phyloP scores from a whole-genome alignment of 192 early-diverging fungal genomes.

The Linnemannia elongata region DNA sequence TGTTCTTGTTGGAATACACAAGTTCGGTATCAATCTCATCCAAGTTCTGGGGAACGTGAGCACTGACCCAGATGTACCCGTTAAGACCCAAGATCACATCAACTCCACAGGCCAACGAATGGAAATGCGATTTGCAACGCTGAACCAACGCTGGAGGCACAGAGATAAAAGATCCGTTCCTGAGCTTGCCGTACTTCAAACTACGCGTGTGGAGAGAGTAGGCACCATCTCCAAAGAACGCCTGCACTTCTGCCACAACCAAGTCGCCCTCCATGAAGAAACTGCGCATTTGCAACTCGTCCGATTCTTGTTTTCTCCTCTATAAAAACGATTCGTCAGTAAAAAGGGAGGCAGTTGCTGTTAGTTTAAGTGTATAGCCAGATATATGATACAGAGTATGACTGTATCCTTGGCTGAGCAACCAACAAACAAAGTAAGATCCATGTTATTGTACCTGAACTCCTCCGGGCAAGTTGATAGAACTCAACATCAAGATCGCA shows the following conservation, averaged over 20 bases:
- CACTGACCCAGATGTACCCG: conserved; percentile 96
- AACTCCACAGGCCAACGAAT: conserved; percentile 90
- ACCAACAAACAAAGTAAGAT: background rate
- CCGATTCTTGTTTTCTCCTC: conserved; percentile 94
- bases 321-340: conserved; percentile 30
- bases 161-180: conserved; percentile 78
- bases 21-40: conserved; percentile 85
- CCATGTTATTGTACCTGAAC: conserved; percentile 74
- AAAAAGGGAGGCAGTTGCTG: background rate
- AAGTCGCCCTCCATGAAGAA: conserved; percentile 97
- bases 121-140: conserved; percentile 96
- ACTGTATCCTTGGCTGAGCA: background rate
- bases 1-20: conserved; percentile 92
- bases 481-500: conserved; percentile 87
- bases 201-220: conserved; percentile 91
- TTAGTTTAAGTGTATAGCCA: background rate
- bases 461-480: conserved; percentile 95
- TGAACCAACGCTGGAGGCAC: conserved; percentile 93
- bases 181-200: conserved; percentile 91
- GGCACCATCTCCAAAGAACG: conserved; percentile 89
- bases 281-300: conserved; percentile 96
- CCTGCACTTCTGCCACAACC: conserved; percentile 91
- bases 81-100: conserved; percentile 96
- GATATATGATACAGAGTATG: background rate
- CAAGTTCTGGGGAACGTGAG: conserved; percentile 68